Evolutionary conservation across 116 monocot genomes (phyloP).

Genomic region (Iris pallida): DNA sequence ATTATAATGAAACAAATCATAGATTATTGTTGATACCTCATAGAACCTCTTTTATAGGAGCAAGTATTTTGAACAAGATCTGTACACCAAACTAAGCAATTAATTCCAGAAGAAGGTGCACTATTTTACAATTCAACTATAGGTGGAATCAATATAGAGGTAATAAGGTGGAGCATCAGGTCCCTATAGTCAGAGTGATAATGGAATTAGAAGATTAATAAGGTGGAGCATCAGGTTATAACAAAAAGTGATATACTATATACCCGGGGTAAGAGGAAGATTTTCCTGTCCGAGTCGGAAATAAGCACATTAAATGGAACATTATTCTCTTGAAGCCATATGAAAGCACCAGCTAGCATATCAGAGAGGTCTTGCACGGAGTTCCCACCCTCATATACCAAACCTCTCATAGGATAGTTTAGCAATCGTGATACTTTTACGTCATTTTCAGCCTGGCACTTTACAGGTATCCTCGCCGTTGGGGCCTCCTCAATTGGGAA

Average conservation of each 20-base stretch:
- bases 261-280: constrained; percentile 5
- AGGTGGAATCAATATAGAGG: background rate
- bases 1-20: background rate
- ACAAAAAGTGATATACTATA: too few relatives aligned
- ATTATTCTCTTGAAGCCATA: constrained; percentile 3
- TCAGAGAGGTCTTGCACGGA: background rate
- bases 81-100: background rate
- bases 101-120: background rate
- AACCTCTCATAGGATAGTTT: constrained; percentile 59
- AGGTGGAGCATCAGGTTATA: too few relatives aligned
- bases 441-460: constrained; percentile 2
- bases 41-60: background rate
- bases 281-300: background rate
- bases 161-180: too few relatives aligned
- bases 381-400: constrained; percentile 50
- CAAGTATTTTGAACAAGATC: background rate
- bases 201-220: too few relatives aligned
- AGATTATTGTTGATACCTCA: background rate
- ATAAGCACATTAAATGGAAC: constrained; percentile 10
- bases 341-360: background rate
- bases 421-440: constrained; percentile 32
- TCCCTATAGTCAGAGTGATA: too few relatives aligned
- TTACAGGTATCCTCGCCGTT: constrained; percentile 20
- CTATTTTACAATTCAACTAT: background rate
- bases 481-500: constrained; percentile 58